Base-by-base conservation (phyloP, 192 early-diverging fungal genomes). In the Backusella psychrophila region DNA sequence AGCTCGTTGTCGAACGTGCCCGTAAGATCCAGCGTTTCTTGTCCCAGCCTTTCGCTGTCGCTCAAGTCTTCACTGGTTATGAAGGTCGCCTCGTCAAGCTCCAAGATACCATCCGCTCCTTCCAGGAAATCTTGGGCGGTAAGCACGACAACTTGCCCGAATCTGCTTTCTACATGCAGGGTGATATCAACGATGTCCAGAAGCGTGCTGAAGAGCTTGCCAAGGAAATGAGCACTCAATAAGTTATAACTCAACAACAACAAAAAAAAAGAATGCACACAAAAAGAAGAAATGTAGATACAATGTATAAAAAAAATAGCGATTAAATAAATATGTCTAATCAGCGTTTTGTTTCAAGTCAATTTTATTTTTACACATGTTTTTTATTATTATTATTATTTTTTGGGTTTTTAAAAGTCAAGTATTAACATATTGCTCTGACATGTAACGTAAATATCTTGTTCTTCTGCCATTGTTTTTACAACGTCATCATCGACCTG, bases 121-220 rank as follows among this genome's bases (percentile, higher is more conserved):
- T 98, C 91, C 92, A 91, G 90, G 97, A 97, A 86, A 97, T 98
- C 78, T 87, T 98, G 34, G 95, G 95, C 72, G 97, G 97, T 80
- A 98, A 98, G 93, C 93, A 95, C 90, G 97, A 98, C 85, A 81
- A 81, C 73, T 89, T 97, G 67, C 97, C 97, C 77, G 97, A 98
- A 85, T 91, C 93, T 66, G 95, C 97, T 72, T 98, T 98, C 91
- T 98, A 94, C 90, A 98, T 98, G 97, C 91, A 93, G 67, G 97
- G 97, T 87, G 94, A 96, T 87, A 94, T 98, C 79, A 93, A 95
- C 68, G 97, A 98, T 87, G 97, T 94, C 74, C 87, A 88, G 74
- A 91, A 90, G 86, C 97, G 96, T 91, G 96, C 96, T 71, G 95
- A 84, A 75, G 75, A 75, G 26, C 74, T 80, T 26, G 79, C 79